phyloP scores from a whole-genome alignment of 441 rosid species.

The Hypseocharis bilobata region DNA sequence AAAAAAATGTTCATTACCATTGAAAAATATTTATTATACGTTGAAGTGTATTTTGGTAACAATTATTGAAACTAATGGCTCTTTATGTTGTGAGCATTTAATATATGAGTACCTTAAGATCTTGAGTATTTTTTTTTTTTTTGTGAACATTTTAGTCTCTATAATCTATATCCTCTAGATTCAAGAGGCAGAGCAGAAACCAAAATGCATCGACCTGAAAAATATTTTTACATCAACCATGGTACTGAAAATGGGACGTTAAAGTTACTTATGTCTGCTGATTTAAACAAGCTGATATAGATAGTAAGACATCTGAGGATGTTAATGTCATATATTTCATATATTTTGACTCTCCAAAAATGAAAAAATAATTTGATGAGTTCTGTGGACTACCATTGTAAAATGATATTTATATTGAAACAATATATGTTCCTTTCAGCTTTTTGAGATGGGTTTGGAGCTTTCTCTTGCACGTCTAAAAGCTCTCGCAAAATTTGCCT shows the following conservation, averaged over 20 bases:
- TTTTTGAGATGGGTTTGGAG: conserved; percentile 97
- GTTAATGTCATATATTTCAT: neutral
- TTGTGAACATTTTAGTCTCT: too few relatives aligned
- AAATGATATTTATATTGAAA: conserved; percentile 12
- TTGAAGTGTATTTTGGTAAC: neutral
- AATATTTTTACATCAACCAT: too few relatives aligned
- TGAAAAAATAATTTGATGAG: neutral
- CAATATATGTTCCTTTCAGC: conserved; percentile 39
- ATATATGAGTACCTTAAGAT: neutral
- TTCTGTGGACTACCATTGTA: conserved; percentile 1
- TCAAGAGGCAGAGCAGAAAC: too few relatives aligned
- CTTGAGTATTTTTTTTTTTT: too few relatives aligned
- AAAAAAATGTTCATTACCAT: neutral
- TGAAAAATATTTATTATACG: too few relatives aligned
- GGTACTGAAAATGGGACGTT: too few relatives aligned
- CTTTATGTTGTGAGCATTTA: neutral
- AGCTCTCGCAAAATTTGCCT: conserved; percentile 92
- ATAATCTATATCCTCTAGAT: too few relatives aligned
- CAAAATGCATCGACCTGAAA: too few relatives aligned
- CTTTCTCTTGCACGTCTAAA: conserved; percentile 90
- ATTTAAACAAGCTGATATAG: too few relatives aligned
- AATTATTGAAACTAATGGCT: neutral
- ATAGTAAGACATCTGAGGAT: too few relatives aligned
- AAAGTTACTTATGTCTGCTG: neutral
- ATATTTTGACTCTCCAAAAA: too few relatives aligned